A percentile compares a stretch with the other conserved stretches of the same genome.
These are phyloP conservation scores for Xylariomycetidae sp. DNA, from an alignment of 2,329 filamentous ascomycete genomes.

Conservation along the genomic window DNA sequence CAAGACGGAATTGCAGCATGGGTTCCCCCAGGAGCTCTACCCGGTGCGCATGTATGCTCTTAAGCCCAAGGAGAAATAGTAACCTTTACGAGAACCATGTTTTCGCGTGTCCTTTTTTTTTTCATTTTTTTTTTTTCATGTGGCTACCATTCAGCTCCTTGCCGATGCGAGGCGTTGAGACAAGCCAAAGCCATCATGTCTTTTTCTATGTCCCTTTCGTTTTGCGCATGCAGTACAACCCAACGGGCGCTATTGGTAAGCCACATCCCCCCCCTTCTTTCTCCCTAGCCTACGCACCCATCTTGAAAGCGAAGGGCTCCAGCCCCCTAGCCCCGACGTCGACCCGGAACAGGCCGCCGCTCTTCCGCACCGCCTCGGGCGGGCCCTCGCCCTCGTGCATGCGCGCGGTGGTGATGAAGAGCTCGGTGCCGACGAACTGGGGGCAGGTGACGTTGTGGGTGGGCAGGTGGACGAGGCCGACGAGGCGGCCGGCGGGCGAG, in stretches of 20 bases:
- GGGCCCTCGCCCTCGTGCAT: slow-evolving; percentile 62
- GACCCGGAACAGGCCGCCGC: slow-evolving; percentile 70
- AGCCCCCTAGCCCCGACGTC: slow-evolving; percentile 69
- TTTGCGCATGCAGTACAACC: too few species aligned
- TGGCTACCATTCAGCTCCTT: too few species aligned
- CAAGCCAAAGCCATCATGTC: too few species aligned
- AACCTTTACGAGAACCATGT: too few species aligned
- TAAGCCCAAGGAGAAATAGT: too few species aligned
- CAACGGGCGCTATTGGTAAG: too few species aligned
- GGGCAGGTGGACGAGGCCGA: slow-evolving; percentile 71
- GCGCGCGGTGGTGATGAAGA: slow-evolving; percentile 75
- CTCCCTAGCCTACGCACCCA: slow-evolving; percentile 29
- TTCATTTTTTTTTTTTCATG: too few species aligned
- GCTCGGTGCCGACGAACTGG: slow-evolving; percentile 67
- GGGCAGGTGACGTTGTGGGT: slow-evolving; percentile 78
- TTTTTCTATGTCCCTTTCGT: too few species aligned
- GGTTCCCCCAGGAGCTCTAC: slow-evolving; percentile 49
- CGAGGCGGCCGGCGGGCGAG: slow-evolving; percentile 61
- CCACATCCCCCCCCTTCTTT: too few species aligned
- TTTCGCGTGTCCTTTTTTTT: too few species aligned
- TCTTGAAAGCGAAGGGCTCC: slow-evolving; percentile 60
- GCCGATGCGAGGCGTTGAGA: too few species aligned
- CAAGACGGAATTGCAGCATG: slow-evolving; percentile 64
- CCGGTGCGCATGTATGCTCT: slow-evolving; percentile 78
- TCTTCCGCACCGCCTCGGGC: slow-evolving; percentile 57